Percentiles rank a stretch among this genome's conserved stretches.
phyloP scores from a whole-genome alignment of 2,329 filamentous ascomycete species.

The Septoria petroselini region DNA sequence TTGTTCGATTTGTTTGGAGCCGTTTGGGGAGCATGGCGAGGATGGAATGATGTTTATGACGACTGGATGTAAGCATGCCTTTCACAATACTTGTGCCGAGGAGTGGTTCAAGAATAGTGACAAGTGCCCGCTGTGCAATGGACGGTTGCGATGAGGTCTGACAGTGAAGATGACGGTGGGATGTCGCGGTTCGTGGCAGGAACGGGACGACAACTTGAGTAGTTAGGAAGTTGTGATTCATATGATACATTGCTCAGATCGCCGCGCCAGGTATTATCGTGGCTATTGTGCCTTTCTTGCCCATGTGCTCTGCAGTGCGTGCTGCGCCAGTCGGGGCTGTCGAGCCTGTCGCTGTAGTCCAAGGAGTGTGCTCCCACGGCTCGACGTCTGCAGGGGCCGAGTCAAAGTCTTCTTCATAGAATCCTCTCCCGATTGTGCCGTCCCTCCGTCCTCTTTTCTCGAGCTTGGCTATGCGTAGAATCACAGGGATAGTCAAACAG shows the following conservation, averaged over 20 bases:
- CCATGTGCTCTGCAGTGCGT: conserved; percentile 1
- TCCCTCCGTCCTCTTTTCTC: conserved; percentile 14
- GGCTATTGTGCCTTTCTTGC: conserved; percentile 4
- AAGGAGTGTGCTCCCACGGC: conserved; percentile 10
- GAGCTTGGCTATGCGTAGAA: conserved; percentile 14
- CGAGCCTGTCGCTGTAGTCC: conserved; percentile 4
- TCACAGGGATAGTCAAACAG: conserved; percentile 20
- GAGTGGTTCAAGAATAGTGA: conserved; percentile 6
- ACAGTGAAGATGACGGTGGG: too few relatives aligned
- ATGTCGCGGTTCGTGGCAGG: too few relatives aligned
- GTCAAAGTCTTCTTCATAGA: neutral
- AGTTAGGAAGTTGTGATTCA: conserved; percentile 23
- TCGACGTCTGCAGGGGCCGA: neutral
- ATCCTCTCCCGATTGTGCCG: conserved; percentile 13
- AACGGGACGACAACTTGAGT: too few relatives aligned
- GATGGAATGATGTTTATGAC: conserved; percentile 1
- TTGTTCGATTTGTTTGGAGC: conserved; percentile 6
- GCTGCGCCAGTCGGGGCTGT: neutral
- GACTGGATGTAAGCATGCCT: neutral
- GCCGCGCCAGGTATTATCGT: neutral
- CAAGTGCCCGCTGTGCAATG: conserved; percentile 4
- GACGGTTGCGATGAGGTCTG: too few relatives aligned
- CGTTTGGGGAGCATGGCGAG: neutral
- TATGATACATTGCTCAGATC: too few relatives aligned
- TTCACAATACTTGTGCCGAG: conserved; percentile 5